Evolutionary conservation across 1,139 yeast genomes (phyloP).

Genomic region (Geotrichum fermentans): DNA sequence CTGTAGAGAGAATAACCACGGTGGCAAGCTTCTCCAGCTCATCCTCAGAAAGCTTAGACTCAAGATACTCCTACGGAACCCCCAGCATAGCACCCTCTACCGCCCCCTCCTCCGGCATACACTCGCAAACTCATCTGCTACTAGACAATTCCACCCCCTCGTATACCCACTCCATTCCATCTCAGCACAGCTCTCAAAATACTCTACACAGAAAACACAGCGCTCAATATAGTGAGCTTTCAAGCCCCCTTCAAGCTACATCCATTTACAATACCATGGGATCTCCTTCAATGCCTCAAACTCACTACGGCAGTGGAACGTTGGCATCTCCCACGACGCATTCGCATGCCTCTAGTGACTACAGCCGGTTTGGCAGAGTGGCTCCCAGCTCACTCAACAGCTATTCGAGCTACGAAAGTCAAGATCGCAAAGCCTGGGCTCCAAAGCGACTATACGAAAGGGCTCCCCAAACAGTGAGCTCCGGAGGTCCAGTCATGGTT

Average conservation of each 20-base stretch:
- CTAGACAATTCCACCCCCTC: neutral
- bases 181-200: neutral
- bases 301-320: neutral
- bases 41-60: conserved; percentile 13
- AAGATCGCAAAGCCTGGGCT: neutral
- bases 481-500: conserved; percentile 1
- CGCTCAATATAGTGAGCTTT: neutral
- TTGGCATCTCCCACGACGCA: neutral
- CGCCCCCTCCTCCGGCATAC: neutral
- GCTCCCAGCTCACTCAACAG: conserved; percentile 10
- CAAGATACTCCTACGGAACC: conserved; percentile 2
- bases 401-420: conserved; percentile 8
- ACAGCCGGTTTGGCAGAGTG: conserved; percentile 6
- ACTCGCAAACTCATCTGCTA: neutral
- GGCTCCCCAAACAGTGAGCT: conserved; percentile 1
- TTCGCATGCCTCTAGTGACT: neutral
- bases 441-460: conserved; percentile 12
- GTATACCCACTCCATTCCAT: neutral
- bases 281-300: neutral
- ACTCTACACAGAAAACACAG: conserved; percentile 4
- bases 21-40: conserved; percentile 7
- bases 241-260: too few relatives aligned
- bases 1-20: conserved; percentile 7
- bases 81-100: conserved; percentile 3
- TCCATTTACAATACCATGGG: neutral